Percentiles rank a stretch among this genome's conserved stretches.
These are phyloP conservation scores for Populus ilicifolia DNA, from an alignment of 345 rosid genomes.

Conservation along the genomic window DNA sequence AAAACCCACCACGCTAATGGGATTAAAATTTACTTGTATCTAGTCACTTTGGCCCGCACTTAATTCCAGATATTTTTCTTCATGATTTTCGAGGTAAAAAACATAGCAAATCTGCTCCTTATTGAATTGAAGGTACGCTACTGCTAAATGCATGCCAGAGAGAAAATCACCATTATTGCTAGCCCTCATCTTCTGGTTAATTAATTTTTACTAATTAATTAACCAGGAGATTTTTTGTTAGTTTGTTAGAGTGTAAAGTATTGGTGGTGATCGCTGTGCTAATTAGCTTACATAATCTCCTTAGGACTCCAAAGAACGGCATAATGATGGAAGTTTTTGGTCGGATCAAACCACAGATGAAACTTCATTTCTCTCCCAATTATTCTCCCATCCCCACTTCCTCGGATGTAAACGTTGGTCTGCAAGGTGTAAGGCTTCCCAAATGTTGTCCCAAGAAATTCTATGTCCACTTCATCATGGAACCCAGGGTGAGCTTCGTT, in stretches of 20 bases:
- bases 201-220: not conserved
- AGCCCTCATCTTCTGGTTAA: no score
- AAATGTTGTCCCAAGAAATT: conserved; percentile 88
- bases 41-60: no score
- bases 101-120: not conserved
- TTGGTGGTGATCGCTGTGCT: not conserved
- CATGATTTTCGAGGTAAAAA: no score
- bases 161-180: not conserved
- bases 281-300: conserved; percentile 76
- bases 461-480: conserved; percentile 96
- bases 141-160: not conserved
- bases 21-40: no score
- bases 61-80: no score
- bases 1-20: no score
- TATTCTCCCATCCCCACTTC: conserved; percentile 88
- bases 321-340: conserved; percentile 72
- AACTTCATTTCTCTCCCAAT: conserved; percentile 95
- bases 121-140: no score
- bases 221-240: no score
- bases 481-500: conserved; percentile 79
- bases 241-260: no score
- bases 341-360: conserved; percentile 94
- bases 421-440: conserved; percentile 91
- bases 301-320: conserved; percentile 88
- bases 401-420: conserved; percentile 90